Evolutionary conservation across 805 yeast genomes (phyloP).

Genomic region (Wickerhamiella hasegawae): DNA sequence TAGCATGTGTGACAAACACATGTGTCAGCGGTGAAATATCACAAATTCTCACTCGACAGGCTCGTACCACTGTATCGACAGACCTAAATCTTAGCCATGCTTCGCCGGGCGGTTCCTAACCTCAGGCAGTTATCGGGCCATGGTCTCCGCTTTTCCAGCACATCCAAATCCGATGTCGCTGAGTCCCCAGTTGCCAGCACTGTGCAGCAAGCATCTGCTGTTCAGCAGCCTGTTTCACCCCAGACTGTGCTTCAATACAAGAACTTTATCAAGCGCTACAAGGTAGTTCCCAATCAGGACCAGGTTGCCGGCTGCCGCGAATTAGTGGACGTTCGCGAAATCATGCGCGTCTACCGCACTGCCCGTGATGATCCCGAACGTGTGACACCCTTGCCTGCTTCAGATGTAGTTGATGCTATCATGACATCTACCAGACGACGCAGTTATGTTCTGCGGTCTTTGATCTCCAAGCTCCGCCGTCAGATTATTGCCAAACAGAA

Average conservation of each 20-base stretch:
- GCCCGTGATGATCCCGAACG: conserved; percentile 8
- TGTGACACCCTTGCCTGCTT: conserved; percentile 7
- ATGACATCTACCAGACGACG: conserved; percentile 12
- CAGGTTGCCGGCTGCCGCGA: conserved; percentile 10
- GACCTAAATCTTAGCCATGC: no score
- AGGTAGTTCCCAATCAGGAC: conserved; percentile 2
- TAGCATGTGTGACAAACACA: no score
- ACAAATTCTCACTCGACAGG: no score
- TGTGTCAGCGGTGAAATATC: no score
- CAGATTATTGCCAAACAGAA: conserved; percentile 12
- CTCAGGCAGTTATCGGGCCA: background rate
- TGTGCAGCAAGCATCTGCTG: no score
- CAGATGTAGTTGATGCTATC: conserved; percentile 14
- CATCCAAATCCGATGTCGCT: background rate
- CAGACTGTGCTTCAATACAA: no score
- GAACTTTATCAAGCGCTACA: no score
- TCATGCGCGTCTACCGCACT: conserved; percentile 13
- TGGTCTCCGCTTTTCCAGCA: background rate
- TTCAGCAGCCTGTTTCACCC: no score
- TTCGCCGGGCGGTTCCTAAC: background rate
- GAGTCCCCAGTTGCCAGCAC: no score
- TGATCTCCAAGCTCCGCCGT: conserved; percentile 10
- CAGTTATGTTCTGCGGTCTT: conserved; percentile 9
- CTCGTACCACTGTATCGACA: no score
- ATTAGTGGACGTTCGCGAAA: conserved; percentile 12